These are phyloP conservation scores for Coemansia sp. DNA, from an alignment of 192 early-diverging fungal species.

Conservation along the genomic window DNA sequence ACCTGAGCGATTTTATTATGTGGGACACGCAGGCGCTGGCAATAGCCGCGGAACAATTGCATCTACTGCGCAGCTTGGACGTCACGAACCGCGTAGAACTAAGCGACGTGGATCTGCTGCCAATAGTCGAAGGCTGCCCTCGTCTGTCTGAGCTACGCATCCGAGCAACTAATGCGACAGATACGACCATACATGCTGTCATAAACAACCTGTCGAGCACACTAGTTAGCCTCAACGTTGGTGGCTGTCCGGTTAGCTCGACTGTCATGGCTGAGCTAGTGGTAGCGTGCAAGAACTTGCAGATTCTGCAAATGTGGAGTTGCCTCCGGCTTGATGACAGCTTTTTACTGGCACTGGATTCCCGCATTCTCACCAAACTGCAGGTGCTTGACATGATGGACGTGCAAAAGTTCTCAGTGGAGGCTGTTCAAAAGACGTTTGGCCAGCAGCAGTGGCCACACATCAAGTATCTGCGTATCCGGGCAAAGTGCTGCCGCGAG, in stretches of 20 bases:
- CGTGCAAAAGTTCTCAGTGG: conserved; percentile 50
- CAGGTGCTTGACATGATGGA: conserved; percentile 56
- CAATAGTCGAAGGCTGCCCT: conserved; percentile 41
- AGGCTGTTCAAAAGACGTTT: conserved; percentile 42
- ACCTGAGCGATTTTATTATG: conserved; percentile 57
- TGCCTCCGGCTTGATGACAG: conserved; percentile 48
- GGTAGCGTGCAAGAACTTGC: conserved; percentile 32
- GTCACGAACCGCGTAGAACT: conserved; percentile 55
- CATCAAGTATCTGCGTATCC: conserved; percentile 47
- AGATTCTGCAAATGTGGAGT: conserved; percentile 48
- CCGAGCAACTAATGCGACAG: conserved; percentile 50
- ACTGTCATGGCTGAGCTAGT: conserved; percentile 51
- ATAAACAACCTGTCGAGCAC: conserved; percentile 34
- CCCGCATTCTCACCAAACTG: conserved; percentile 26
- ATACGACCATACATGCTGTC: conserved; percentile 42
- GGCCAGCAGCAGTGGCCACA: conserved; percentile 44
- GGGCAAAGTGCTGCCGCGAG: conserved; percentile 35
- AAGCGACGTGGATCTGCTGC: conserved; percentile 46
- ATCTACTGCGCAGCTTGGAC: conserved; percentile 38
- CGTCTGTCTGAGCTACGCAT: conserved; percentile 44
- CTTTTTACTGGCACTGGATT: conserved; percentile 45
- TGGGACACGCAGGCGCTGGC: conserved; percentile 54
- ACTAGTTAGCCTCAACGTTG: conserved; percentile 46
- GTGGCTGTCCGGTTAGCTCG: conserved; percentile 52
- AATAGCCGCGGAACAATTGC: conserved; percentile 42